Evolutionary conservation across 805 yeast species (phyloP), one percentile per base, ranked within the genome.

Genomic region (Yueomyces sp.): DNA sequence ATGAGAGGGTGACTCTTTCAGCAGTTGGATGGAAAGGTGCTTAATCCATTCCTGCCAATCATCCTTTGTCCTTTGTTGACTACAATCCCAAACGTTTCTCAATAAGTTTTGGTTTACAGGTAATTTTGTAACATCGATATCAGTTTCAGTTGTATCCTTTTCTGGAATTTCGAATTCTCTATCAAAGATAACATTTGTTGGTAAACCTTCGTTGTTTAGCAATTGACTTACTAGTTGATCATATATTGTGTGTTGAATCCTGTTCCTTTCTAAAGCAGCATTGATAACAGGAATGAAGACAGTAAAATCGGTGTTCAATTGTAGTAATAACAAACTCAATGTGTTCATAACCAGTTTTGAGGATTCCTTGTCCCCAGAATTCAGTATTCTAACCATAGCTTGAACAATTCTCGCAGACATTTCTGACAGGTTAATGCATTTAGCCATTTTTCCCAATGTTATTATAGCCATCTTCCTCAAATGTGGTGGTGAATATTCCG

Each of bases 31-130:
- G 52, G 92, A 79, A 40, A 92, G 68, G 46, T 92, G 70, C 46
- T 94, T 75, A 50, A 87, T 78, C 99, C 99, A 92, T 56, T 92
- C 97, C 53, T 84, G 90, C 98, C 98, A 92, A 52, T 92, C 98
- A 53, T 88, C 97, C 52, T 80, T 79, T 0, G 96, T 85, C 42
- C 94, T 74, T 50, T 90, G 76, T 51, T 85, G 90, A 28, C 84
- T 76, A 29, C 95, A 82, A 52, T 87, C 95, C 97, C 98, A 92
- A 1, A 88, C 85, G 39, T 77, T 75, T 53, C 85, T 81, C 52
- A 92, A 67, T 6, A 68, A 68, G 43, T 69, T 70, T 50, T 76
- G 81, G 49, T 77, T 77, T 3, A 77, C 75, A 0, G 95, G 88
- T 8, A 90, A 66, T 52, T 85, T 85, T 53, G 81, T 78, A 3